Evolutionary conservation across 768 basidiomycete species (phyloP).

Genomic region (Amanita pseudoporphyria): DNA sequence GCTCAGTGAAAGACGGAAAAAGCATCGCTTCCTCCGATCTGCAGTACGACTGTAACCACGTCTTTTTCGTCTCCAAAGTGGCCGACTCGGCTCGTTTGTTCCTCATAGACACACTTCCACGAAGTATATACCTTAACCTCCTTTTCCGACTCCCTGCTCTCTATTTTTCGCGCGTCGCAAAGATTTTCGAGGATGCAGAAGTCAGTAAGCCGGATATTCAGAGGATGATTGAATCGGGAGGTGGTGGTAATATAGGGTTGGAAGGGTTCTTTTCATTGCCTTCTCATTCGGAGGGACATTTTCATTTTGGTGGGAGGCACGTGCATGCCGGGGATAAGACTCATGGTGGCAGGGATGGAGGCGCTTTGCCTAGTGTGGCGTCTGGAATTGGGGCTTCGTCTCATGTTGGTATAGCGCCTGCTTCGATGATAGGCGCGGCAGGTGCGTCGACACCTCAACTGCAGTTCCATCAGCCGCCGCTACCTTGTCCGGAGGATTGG

Average conservation of each 20-base stretch:
- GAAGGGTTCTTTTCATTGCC: slow-evolving; percentile 4
- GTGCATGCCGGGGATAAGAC: too few species aligned
- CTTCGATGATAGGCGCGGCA: slow-evolving; percentile 5
- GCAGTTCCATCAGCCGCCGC: slow-evolving; percentile 9
- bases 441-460: background rate
- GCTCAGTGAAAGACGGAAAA: slow-evolving; percentile 11
- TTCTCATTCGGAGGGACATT: background rate
- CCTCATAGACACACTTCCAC: background rate
- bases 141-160: slow-evolving; percentile 68
- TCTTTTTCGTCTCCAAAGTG: slow-evolving; percentile 13
- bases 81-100: background rate
- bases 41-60: slow-evolving; percentile 19
- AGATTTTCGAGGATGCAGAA: slow-evolving; percentile 70
- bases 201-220: slow-evolving; percentile 66
- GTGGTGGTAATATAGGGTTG: slow-evolving; percentile 10
- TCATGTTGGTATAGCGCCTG: slow-evolving; percentile 16
- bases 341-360: too few species aligned
- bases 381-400: background rate
- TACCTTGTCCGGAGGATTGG: slow-evolving; percentile 49
- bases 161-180: slow-evolving; percentile 72
- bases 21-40: slow-evolving; percentile 14
- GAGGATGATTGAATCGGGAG: slow-evolving; percentile 36
- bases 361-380: background rate
- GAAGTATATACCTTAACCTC: slow-evolving; percentile 30
- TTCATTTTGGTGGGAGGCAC: background rate